phyloP scores from a whole-genome alignment of 495 filamentous ascomycete genomes.

The Amniculicola lignicola region DNA sequence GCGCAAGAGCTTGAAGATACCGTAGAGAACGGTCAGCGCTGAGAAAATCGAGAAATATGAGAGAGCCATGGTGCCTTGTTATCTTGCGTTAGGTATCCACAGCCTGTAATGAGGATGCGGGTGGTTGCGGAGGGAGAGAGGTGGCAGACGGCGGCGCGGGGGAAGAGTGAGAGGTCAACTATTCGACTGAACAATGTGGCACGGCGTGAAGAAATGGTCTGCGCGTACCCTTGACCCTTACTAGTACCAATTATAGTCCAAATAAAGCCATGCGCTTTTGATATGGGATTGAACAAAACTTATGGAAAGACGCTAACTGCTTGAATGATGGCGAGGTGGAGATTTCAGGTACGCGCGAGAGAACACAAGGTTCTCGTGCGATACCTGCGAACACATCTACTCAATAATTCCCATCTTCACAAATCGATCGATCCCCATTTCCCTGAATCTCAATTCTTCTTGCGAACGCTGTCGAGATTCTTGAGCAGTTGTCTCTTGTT shows the following conservation, averaged over 20 bases:
- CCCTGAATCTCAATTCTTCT: neutral
- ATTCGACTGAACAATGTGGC: neutral
- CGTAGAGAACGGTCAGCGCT: slow-evolving; percentile 1
- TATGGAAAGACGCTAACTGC: neutral
- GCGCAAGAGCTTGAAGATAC: slow-evolving; percentile 18
- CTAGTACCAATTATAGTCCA: neutral
- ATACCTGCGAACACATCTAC: neutral
- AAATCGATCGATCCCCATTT: slow-evolving; percentile 1
- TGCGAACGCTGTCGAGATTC: neutral
- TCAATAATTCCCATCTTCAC: neutral
- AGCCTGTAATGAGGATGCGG: slow-evolving; percentile 1
- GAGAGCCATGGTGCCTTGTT: slow-evolving; percentile 4
- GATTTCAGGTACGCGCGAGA: slow-evolving; percentile 5
- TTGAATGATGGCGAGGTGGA: neutral
- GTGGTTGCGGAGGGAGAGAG: neutral
- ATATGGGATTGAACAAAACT: neutral
- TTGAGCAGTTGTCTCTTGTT: neutral
- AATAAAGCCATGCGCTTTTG: slow-evolving; percentile 5
- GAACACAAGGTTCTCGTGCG: neutral
- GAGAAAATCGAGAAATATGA: slow-evolving; percentile 4
- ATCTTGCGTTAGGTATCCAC: slow-evolving; percentile 2
- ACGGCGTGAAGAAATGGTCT: slow-evolving; percentile 1
- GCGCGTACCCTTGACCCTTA: slow-evolving; percentile 1
- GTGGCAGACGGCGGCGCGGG: neutral
- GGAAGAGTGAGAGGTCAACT: slow-evolving; percentile 1